Evolutionary conservation across 1,284 basidiomycete species (phyloP).

Genomic region (Irpex lacteus): DNA sequence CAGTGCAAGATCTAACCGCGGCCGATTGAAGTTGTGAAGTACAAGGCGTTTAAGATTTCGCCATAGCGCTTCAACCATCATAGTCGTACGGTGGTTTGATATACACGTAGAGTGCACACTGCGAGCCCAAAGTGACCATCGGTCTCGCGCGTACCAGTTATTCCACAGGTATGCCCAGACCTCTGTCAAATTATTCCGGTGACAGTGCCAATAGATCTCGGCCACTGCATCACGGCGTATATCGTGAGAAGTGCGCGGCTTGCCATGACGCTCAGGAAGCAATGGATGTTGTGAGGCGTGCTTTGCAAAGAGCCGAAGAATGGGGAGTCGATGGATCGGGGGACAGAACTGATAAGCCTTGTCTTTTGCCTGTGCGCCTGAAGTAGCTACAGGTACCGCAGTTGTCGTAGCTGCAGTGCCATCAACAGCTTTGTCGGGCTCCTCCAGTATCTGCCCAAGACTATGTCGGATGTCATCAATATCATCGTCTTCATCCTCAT

Average conservation of each 20-base stretch:
- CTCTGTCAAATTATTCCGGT: constrained; percentile 10
- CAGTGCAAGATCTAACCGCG: constrained; percentile 10
- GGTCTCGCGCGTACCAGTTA: constrained; percentile 11
- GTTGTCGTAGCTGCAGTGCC: not conserved
- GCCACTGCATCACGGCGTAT: constrained; percentile 13
- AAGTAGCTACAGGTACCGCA: not conserved
- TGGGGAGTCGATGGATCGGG: constrained; percentile 4
- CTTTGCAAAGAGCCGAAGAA: constrained; percentile 14
- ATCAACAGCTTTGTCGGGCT: not conserved
- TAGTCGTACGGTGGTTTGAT: constrained; percentile 13
- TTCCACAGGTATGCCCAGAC: constrained; percentile 21
- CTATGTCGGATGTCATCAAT: not conserved
- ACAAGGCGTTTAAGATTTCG: constrained; percentile 14
- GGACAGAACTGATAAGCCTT: constrained; percentile 16
- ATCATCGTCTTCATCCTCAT: not conserved
- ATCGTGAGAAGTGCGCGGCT: constrained; percentile 1
- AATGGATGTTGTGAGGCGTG: constrained; percentile 16
- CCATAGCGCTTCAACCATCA: constrained; percentile 19
- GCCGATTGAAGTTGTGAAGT: constrained; percentile 14
- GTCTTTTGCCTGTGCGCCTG: not conserved
- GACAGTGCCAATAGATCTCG: constrained; percentile 18
- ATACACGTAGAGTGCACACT: constrained; percentile 7
- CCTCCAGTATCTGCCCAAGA: not conserved
- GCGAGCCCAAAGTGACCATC: constrained; percentile 16
- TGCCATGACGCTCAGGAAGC: constrained; percentile 16